These are phyloP conservation scores for Saturnispora kantuleensis DNA, from an alignment of 805 yeast species.

Conservation along the genomic window DNA sequence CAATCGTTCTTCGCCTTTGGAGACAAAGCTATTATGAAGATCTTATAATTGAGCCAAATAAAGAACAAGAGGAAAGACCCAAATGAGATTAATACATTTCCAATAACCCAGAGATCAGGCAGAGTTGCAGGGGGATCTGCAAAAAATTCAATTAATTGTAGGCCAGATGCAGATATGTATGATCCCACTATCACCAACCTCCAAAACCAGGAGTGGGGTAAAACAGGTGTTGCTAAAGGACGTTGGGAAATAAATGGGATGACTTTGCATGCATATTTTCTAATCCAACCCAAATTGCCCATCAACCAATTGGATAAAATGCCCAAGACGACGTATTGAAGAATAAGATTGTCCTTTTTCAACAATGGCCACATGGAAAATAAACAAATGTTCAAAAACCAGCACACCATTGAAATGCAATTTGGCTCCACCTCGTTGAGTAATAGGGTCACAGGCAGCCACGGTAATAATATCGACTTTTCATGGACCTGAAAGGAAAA, in stretches of 20 bases:
- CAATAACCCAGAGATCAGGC: slow-evolving; percentile 82
- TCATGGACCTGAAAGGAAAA: slow-evolving; percentile 97
- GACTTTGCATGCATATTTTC: slow-evolving; percentile 28
- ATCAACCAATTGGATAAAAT: slow-evolving; percentile 70
- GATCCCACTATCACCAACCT: slow-evolving; percentile 40
- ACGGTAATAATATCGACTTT: slow-evolving; percentile 79
- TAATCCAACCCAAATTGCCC: slow-evolving; percentile 49
- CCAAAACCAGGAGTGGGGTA: slow-evolving; percentile 45
- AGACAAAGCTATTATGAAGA: slow-evolving; percentile 22
- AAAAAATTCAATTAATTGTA: slow-evolving; percentile 46
- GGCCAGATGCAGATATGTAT: slow-evolving; percentile 37
- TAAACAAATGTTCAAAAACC: slow-evolving; percentile 78
- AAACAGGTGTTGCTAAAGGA: slow-evolving; percentile 25
- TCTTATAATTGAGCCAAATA: slow-evolving; percentile 68
- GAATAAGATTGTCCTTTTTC: slow-evolving; percentile 57
- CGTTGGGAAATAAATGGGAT: slow-evolving; percentile 19
- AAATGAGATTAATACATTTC: slow-evolving; percentile 65
- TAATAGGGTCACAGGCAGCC: slow-evolving; percentile 72
- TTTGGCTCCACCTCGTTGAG: slow-evolving; percentile 45
- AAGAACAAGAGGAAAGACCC: slow-evolving; percentile 67
- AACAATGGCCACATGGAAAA: slow-evolving; percentile 87
- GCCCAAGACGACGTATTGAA: slow-evolving; percentile 61
- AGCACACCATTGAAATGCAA: slow-evolving; percentile 63
- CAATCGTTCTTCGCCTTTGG: neutral
- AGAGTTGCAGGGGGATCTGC: slow-evolving; percentile 45